Evolutionary conservation across 106 monocot genomes (phyloP).

Genomic region (Apostasia ramifera): DNA sequence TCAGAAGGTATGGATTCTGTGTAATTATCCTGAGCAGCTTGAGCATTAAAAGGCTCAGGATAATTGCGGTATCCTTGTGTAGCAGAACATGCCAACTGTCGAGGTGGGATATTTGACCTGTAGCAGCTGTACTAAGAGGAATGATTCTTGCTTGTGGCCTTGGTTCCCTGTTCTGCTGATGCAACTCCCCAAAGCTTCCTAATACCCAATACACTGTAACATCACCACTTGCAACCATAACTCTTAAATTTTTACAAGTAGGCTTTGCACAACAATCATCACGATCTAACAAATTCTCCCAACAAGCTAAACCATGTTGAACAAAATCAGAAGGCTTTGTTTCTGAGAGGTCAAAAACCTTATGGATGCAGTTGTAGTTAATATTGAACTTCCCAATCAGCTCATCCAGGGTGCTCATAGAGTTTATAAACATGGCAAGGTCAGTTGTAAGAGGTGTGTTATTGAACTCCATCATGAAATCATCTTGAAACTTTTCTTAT

Average conservation of each 20-base stretch:
- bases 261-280: conserved; percentile 60
- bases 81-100: conserved; percentile 48
- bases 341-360: conserved; percentile 85
- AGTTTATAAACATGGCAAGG: too few species aligned
- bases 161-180: conserved; percentile 56
- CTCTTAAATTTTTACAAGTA: conserved; percentile 66
- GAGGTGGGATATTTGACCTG: conserved; percentile 57
- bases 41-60: too few species aligned
- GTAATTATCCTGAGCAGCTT: background rate
- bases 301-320: conserved; percentile 61
- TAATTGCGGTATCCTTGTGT: too few species aligned
- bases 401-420: too few species aligned
- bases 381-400: too few species aligned
- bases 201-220: conserved; percentile 97
- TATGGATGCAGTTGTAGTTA: too few species aligned
- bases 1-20: conserved; percentile 1
- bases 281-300: conserved; percentile 74
- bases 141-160: conserved; percentile 87
- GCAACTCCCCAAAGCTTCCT: conserved; percentile 71
- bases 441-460: too few species aligned
- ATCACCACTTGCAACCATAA: conserved; percentile 98
- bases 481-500: too few species aligned
- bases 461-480: too few species aligned
- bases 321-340: conserved; percentile 82
- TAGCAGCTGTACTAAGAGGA: conserved; percentile 86